Percentiles rank a stretch among this genome's conserved stretches.
Evolutionary conservation across 805 yeast species (phyloP).

Genomic region (Lipomyces yamanashiensis): DNA sequence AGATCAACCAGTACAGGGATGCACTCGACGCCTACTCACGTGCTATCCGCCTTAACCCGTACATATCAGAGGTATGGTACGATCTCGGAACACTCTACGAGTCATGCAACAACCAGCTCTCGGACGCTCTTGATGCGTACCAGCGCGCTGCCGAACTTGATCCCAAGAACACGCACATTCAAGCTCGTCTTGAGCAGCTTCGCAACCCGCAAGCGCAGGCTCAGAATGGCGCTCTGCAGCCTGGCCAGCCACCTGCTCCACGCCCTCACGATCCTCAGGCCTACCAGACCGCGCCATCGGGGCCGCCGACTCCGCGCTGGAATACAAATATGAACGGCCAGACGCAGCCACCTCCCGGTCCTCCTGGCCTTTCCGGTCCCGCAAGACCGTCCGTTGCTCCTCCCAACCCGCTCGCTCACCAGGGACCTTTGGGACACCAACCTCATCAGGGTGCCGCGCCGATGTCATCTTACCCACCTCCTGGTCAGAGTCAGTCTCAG

Average conservation of each 20-base stretch:
- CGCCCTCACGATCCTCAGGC: slow-evolving; percentile 59
- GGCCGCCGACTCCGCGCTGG: slow-evolving; percentile 58
- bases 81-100: slow-evolving; percentile 96
- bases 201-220: slow-evolving; percentile 44
- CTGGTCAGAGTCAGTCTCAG: slow-evolving; percentile 34
- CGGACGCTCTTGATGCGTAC: slow-evolving; percentile 96
- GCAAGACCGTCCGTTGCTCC: slow-evolving; percentile 30
- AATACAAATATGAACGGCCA: slow-evolving; percentile 36
- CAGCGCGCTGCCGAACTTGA: slow-evolving; percentile 95
- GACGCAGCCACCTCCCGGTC: slow-evolving; percentile 38
- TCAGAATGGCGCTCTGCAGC: slow-evolving; percentile 71
- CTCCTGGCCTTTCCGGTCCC: slow-evolving; percentile 32
- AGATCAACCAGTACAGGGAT: slow-evolving; percentile 93
- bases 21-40: slow-evolving; percentile 97
- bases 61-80: slow-evolving; percentile 97
- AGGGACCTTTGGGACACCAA: slow-evolving; percentile 41
- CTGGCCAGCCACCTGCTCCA: slow-evolving; percentile 62
- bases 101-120: slow-evolving; percentile 93
- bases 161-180: slow-evolving; percentile 92
- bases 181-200: slow-evolving; percentile 86
- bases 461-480: slow-evolving; percentile 32
- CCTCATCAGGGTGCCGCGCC: slow-evolving; percentile 38
- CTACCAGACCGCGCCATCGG: slow-evolving; percentile 54
- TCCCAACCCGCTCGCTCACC: slow-evolving; percentile 34
- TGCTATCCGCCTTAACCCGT: slow-evolving; percentile 93